Evolutionary conservation across 2,329 filamentous ascomycete genomes (phyloP), one percentile per base, ranked within the genome.

Genomic region (Fusarium heterosporum): DNA sequence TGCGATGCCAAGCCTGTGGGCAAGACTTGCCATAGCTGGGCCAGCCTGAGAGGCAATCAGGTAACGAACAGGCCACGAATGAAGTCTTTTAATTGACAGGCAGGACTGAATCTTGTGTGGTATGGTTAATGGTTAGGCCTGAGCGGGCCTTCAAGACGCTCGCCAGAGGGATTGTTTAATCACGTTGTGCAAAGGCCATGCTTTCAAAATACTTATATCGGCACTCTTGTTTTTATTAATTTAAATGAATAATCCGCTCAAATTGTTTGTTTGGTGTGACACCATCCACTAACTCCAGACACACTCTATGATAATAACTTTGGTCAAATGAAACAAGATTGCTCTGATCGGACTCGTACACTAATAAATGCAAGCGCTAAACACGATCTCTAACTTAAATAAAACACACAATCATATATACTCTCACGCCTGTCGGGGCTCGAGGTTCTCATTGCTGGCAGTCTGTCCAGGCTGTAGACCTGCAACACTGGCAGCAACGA

Each of bases 401-500:
- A 12, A 6, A 29, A 40, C 13, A 30, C 30, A 38, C 16, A 25
- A 42, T 26, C 25, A 42, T 49, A 19, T 26, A 22, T 29, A 29
- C 13, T 14, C 17, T 53, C 32, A 61, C 12, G 56, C 29, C 38
- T 61, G 28, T 48, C 51, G 51, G 34, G 61, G 40, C 26, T 53
- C 61, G 8, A 46, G 45, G 14, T 66, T 61, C 50, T 66, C 45
- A 19, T 58, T 61, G 6, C 51, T 47, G 10, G 17, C 38, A 11
- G 36, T 48, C 34, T 69, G 53, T 10, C 56, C 58, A 14, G 45
- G 66, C 11, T 61, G 60, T 6, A 69, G 16, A 5, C 66, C 66
- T 14, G 53, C 66, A 6, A 69, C 48, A 43, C 66, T 69, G 2
- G 66, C 66, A 14, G 66, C 66, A 14, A 69, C 66, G 4, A 69